Evolutionary conservation across 2,329 filamentous ascomycete genomes (phyloP).

Genomic region (Aureobasidium musti): DNA sequence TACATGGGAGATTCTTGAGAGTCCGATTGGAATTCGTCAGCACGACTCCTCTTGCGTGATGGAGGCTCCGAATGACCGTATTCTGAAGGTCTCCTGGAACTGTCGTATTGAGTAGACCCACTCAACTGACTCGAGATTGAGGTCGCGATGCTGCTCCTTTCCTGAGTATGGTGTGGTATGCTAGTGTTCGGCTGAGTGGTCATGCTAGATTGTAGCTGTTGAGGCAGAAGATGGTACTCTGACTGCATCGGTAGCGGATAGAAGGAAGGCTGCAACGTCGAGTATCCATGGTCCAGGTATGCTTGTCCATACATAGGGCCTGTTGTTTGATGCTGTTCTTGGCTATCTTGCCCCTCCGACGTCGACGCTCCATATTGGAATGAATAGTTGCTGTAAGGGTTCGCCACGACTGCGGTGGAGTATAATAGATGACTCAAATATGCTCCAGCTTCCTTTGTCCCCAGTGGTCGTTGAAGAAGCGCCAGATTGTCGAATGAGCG

Average conservation of each 20-base stretch:
- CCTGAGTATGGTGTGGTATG: not conserved
- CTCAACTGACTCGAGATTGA: conserved; percentile 11
- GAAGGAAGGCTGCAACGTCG: conserved; percentile 14
- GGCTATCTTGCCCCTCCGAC: not conserved
- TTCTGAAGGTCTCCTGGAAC: conserved; percentile 2
- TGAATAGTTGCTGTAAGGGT: conserved; percentile 9
- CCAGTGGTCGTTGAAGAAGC: not conserved
- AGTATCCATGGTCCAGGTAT: conserved; percentile 8
- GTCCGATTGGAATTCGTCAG: not conserved
- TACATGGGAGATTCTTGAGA: not conserved
- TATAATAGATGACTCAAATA: not conserved
- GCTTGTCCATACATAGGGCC: not conserved
- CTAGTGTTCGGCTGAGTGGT: not conserved
- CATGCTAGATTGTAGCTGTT: not conserved
- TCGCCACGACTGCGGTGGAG: conserved; percentile 23
- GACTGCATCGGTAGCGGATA: not conserved
- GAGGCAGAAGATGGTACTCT: not conserved
- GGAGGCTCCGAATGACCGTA: conserved; percentile 2
- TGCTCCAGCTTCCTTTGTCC: not conserved
- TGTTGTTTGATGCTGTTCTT: conserved; percentile 1
- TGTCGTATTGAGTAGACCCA: conserved; percentile 3
- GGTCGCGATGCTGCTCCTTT: not conserved
- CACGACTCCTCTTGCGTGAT: conserved; percentile 25
- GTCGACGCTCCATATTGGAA: conserved; percentile 14
- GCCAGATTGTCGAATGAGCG: not conserved